Evolutionary conservation across 2,329 filamentous ascomycete genomes (phyloP).

Genomic region (Fusarium abutilonis): DNA sequence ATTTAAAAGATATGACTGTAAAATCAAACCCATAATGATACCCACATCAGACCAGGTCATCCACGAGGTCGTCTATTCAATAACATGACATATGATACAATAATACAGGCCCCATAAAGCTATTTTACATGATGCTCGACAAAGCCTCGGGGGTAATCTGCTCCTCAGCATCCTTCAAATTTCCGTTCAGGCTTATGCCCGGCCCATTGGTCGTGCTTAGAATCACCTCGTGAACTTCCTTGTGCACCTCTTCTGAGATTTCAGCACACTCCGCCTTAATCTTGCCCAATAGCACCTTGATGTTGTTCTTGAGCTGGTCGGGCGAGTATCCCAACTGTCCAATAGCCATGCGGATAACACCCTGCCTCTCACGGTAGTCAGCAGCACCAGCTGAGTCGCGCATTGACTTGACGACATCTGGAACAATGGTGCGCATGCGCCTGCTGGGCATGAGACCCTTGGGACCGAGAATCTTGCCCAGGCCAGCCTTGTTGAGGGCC

Average conservation of each 20-base stretch:
- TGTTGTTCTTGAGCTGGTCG: slow-evolving; percentile 84
- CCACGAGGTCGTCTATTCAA: slow-evolving; percentile 38
- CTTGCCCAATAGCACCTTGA: slow-evolving; percentile 78
- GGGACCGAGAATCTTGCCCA: slow-evolving; percentile 87
- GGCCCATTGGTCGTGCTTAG: slow-evolving; percentile 88
- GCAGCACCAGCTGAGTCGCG: slow-evolving; percentile 84
- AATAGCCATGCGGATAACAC: slow-evolving; percentile 87
- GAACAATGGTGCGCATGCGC: slow-evolving; percentile 89
- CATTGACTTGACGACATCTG: slow-evolving; percentile 78
- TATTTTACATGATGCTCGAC: slow-evolving; percentile 62
- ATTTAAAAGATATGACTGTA: slow-evolving; percentile 45
- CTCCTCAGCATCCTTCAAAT: slow-evolving; percentile 72
- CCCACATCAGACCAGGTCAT: slow-evolving; percentile 36
- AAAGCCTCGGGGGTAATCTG: slow-evolving; percentile 63
- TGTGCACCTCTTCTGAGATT: slow-evolving; percentile 66
- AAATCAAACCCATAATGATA: slow-evolving; percentile 44
- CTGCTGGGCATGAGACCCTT: slow-evolving; percentile 90
- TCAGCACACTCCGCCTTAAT: slow-evolving; percentile 82
- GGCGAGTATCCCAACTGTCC: slow-evolving; percentile 91
- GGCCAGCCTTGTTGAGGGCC: slow-evolving; percentile 80
- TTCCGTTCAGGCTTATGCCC: slow-evolving; percentile 85
- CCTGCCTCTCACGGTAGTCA: slow-evolving; percentile 86
- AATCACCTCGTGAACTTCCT: slow-evolving; percentile 69
- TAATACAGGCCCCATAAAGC: slow-evolving; percentile 42
- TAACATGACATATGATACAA: slow-evolving; percentile 54